Evolutionary conservation across 192 early-diverging fungal species (phyloP).

Genomic region (Linnemannia zychae): DNA sequence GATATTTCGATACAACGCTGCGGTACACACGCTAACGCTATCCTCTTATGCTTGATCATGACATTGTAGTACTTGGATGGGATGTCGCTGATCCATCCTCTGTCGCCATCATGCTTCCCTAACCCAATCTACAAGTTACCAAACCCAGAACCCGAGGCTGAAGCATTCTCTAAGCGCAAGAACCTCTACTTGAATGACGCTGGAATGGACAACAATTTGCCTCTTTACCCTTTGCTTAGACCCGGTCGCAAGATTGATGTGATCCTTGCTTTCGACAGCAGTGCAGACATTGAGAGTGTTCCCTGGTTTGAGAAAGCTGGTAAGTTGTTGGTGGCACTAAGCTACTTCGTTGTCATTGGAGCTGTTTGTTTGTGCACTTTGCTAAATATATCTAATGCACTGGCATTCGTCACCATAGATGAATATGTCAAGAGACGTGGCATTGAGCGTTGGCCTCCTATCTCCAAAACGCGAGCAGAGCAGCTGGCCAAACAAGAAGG

Average conservation of each 20-base stretch:
- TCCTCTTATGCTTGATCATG: background rate
- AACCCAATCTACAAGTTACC: constrained; percentile 74
- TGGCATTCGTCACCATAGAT: constrained; percentile 48
- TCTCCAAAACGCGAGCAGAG: constrained; percentile 44
- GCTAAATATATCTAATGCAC: no score
- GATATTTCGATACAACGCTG: no score
- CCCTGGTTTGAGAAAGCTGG: constrained; percentile 72
- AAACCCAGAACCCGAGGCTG: constrained; percentile 46
- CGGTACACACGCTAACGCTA: no score
- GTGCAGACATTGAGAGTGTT: constrained; percentile 77
- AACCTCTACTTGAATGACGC: constrained; percentile 79
- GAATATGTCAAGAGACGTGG: constrained; percentile 71
- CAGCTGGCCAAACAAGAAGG: constrained; percentile 45
- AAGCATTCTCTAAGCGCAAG: constrained; percentile 36
- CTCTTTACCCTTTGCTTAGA: constrained; percentile 78
- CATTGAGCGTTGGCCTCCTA: constrained; percentile 69
- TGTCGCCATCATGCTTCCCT: constrained; percentile 77
- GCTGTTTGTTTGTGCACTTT: no score
- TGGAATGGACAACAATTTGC: constrained; percentile 86
- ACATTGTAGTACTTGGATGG: constrained; percentile 63
- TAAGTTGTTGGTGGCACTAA: background rate
- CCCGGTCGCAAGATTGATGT: constrained; percentile 78
- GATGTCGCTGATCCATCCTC: constrained; percentile 67
- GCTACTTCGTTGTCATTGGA: background rate
- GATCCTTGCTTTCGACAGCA: constrained; percentile 80